A percentile compares a stretch with the other conserved stretches of the same genome.
These are phyloP conservation scores for Dinochytrium kinnereticum DNA, from an alignment of 371 early-diverging fungal species.

Conservation along the genomic window DNA sequence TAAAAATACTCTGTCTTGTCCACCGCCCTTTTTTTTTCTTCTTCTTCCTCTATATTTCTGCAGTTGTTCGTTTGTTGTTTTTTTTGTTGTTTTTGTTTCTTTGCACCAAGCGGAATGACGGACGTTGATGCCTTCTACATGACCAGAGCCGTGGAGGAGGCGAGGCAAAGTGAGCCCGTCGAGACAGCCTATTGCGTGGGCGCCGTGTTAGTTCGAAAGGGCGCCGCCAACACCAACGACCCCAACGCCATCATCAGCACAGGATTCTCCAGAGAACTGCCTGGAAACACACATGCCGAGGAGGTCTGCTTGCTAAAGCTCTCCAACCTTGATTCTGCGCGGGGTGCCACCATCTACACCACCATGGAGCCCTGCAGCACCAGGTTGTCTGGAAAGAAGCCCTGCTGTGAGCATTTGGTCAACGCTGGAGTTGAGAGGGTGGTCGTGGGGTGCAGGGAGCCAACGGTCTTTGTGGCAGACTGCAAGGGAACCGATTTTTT, in stretches of 20 bases:
- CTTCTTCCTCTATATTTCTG: no score
- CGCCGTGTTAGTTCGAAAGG: slow-evolving; percentile 69
- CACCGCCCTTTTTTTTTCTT: no score
- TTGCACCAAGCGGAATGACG: no score
- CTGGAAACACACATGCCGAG: slow-evolving; percentile 94
- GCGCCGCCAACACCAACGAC: slow-evolving; percentile 9
- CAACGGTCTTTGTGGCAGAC: slow-evolving; percentile 75
- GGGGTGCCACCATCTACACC: slow-evolving; percentile 73
- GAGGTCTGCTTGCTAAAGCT: slow-evolving; percentile 80
- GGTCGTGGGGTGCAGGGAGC: slow-evolving; percentile 88
- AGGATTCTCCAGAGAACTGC: slow-evolving; percentile 85
- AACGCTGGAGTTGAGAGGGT: slow-evolving; percentile 74
- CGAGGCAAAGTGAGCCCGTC: slow-evolving; percentile 75
- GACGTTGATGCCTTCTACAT: slow-evolving; percentile 48
- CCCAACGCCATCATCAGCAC: slow-evolving; percentile 62
- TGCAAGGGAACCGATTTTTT: slow-evolving; percentile 39
- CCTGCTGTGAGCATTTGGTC: slow-evolving; percentile 73
- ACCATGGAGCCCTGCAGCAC: slow-evolving; percentile 92
- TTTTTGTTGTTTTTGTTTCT: no score
- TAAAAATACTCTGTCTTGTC: no score
- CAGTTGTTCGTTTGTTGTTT: no score
- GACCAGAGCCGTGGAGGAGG: slow-evolving; percentile 78
- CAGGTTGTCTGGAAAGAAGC: slow-evolving; percentile 75
- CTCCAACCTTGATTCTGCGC: slow-evolving; percentile 16
- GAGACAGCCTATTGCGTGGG: slow-evolving; percentile 91